These are phyloP conservation scores for Leccinellum albellum DNA, from an alignment of 768 basidiomycete genomes.

Conservation along the genomic window DNA sequence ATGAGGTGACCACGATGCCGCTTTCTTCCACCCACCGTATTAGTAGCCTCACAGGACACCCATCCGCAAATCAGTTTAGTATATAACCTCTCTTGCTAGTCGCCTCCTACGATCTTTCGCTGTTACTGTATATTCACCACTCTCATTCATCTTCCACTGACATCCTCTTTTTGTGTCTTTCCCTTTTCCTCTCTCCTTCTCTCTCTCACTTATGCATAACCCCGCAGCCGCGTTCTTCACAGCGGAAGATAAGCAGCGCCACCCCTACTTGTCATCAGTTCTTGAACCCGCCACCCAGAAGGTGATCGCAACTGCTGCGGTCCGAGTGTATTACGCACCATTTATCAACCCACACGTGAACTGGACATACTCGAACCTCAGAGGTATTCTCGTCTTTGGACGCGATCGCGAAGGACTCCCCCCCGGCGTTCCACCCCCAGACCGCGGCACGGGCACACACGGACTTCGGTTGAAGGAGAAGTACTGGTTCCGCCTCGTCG, in stretches of 20 bases:
- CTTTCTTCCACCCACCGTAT: slow-evolving; percentile 24
- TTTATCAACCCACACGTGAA: slow-evolving; percentile 43
- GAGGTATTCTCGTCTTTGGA: slow-evolving; percentile 57
- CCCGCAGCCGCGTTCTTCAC: slow-evolving; percentile 33
- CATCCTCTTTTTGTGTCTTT: slow-evolving; percentile 3
- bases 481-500: slow-evolving; percentile 66
- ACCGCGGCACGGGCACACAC: slow-evolving; percentile 15
- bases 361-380: slow-evolving; percentile 60
- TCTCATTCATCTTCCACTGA: slow-evolving; percentile 15
- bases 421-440: slow-evolving; percentile 21
- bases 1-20: slow-evolving; percentile 35
- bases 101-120: slow-evolving; percentile 15
- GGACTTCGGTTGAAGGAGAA: slow-evolving; percentile 31
- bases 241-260: slow-evolving; percentile 36
- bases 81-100: slow-evolving; percentile 28
- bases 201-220: slow-evolving; percentile 27
- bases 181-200: not conserved
- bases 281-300: slow-evolving; percentile 40
- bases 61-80: slow-evolving; percentile 26
- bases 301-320: slow-evolving; percentile 51
- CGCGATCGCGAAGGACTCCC: slow-evolving; percentile 29
- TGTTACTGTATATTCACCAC: slow-evolving; percentile 9
- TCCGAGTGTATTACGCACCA: slow-evolving; percentile 60
- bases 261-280: slow-evolving; percentile 37
- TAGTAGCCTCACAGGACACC: slow-evolving; percentile 17